A percentile compares a stretch with the other conserved stretches of the same genome.
phyloP scores from a whole-genome alignment of 78 protist genomes.

The Dictyostelium discoideum region DNA sequence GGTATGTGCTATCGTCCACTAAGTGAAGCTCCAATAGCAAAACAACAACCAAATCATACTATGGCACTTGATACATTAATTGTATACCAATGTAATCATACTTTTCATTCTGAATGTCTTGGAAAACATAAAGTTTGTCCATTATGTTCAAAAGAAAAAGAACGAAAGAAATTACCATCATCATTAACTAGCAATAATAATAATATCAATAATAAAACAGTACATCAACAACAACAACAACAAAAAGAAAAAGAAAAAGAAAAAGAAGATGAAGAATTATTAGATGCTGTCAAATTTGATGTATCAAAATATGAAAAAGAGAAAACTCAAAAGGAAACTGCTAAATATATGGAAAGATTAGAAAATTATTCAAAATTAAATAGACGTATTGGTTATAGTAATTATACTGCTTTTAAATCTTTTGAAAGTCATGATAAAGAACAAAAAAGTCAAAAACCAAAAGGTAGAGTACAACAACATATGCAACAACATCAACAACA shows the following conservation, averaged over 20 bases:
- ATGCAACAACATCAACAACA: constrained; percentile 14
- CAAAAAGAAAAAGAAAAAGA: not conserved
- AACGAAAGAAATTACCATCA: not conserved
- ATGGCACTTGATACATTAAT: constrained; percentile 4
- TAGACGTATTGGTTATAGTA: not conserved
- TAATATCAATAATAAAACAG: not conserved
- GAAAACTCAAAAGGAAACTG: constrained; percentile 19
- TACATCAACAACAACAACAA: not conserved
- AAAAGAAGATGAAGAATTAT: not conserved
- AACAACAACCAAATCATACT: not conserved
- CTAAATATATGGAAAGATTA: constrained; percentile 52
- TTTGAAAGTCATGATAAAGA: not conserved
- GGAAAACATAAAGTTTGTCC: constrained; percentile 74
- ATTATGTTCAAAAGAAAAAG: constrained; percentile 55
- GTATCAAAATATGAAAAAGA: constrained; percentile 15
- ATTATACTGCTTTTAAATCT: not conserved
- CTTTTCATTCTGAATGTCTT: constrained; percentile 54
- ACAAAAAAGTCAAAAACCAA: constrained; percentile 9
- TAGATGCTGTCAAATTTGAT: not conserved
- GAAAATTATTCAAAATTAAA: constrained; percentile 24
- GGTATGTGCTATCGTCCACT: constrained; percentile 54
- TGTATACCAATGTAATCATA: constrained; percentile 38
- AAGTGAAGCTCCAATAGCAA: not conserved
- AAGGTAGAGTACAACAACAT: not conserved
- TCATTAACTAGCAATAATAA: not conserved